Percentiles rank a stretch among this genome's conserved stretches.
Evolutionary conservation across 495 filamentous ascomycete species (phyloP).

Genomic region (Aspergillus indologenus): DNA sequence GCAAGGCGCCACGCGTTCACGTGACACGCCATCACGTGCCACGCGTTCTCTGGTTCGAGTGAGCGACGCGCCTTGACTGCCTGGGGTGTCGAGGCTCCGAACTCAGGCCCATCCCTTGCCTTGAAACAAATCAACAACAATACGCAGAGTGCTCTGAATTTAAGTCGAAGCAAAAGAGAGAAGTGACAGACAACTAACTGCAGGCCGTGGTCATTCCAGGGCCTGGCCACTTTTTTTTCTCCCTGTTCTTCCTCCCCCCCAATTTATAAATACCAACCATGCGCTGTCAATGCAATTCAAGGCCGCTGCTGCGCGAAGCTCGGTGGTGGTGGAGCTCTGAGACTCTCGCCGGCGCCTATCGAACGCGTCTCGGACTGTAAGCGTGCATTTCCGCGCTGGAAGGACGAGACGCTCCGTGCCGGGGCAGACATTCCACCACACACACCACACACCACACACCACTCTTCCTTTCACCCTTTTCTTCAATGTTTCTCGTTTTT

Average conservation of each 20-base stretch:
- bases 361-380: constrained; percentile 50
- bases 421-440: constrained; percentile 40
- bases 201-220: no score
- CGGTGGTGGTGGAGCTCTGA: constrained; percentile 31
- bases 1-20: background rate
- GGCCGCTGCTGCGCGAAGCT: constrained; percentile 20
- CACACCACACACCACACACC: no score
- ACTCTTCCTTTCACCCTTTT: constrained; percentile 37
- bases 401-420: constrained; percentile 38
- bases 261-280: background rate
- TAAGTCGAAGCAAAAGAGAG: background rate
- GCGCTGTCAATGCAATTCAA: constrained; percentile 17
- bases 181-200: background rate
- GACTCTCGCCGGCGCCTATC: constrained; percentile 41
- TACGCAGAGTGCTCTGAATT: background rate
- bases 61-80: constrained; percentile 20
- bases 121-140: background rate
- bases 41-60: constrained; percentile 20
- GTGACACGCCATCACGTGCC: constrained; percentile 14
- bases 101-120: background rate
- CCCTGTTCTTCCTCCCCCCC: no score
- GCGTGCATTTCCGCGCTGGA: constrained; percentile 47
- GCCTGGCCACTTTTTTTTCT: no score
- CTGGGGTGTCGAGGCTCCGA: background rate
- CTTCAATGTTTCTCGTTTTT: constrained; percentile 29